Percentiles rank a stretch among this genome's conserved stretches.
phyloP scores from a whole-genome alignment of 345 rosid species.

The Triadica sebifera region DNA sequence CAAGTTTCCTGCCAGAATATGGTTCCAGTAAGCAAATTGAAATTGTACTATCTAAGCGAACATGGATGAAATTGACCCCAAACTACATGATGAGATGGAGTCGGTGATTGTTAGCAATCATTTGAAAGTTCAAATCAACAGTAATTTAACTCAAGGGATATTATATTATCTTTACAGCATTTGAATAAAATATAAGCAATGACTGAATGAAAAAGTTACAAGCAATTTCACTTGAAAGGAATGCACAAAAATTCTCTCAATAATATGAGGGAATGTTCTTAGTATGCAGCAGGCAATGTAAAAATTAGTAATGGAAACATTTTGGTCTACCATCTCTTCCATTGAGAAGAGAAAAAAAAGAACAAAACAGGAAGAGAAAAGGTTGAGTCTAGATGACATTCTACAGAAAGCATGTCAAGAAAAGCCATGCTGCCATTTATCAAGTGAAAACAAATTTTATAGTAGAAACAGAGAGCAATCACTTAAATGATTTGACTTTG shows the following conservation, averaged over 20 bases:
- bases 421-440: background rate
- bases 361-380: too few species aligned
- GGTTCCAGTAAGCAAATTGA: too few species aligned
- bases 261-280: background rate
- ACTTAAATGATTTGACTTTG: slow-evolving; percentile 53
- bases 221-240: background rate
- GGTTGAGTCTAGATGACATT: background rate
- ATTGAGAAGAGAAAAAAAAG: background rate
- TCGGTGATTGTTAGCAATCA: too few species aligned
- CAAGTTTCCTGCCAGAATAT: too few species aligned
- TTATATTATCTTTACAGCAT: background rate
- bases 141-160: too few species aligned
- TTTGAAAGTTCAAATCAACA: too few species aligned
- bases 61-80: background rate
- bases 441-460: background rate
- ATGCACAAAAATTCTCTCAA: background rate
- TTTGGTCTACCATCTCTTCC: background rate
- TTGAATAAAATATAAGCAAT: background rate
- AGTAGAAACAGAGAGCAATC: background rate
- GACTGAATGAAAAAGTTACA: background rate
- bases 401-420: background rate
- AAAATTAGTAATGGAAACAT: background rate
- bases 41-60: background rate
- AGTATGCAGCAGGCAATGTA: background rate
- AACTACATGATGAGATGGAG: background rate